Evolutionary conservation across 2,329 filamentous ascomycete genomes (phyloP).

Genomic region (Aspergillus phoenicis): DNA sequence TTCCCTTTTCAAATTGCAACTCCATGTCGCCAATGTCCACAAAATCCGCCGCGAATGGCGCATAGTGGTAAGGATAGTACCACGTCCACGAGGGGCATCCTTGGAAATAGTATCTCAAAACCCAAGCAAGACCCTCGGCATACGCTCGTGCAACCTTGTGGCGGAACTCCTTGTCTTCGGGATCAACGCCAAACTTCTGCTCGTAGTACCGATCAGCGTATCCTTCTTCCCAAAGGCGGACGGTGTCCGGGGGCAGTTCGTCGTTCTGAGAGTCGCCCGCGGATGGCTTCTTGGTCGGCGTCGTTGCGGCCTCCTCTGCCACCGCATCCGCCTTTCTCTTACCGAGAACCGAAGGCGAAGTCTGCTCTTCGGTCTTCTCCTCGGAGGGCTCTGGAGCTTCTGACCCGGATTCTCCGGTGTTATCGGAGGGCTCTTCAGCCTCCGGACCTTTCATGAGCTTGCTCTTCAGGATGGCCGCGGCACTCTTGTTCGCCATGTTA

Average conservation of each 20-base stretch:
- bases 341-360: slow-evolving; percentile 38
- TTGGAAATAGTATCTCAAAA: slow-evolving; percentile 95
- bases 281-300: slow-evolving; percentile 56
- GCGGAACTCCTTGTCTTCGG: slow-evolving; percentile 80
- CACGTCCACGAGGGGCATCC: slow-evolving; percentile 98
- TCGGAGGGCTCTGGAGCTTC: slow-evolving; percentile 30
- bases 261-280: slow-evolving; percentile 51
- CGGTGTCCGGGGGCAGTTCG: slow-evolving; percentile 73
- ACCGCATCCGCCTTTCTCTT: slow-evolving; percentile 70
- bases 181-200: slow-evolving; percentile 87
- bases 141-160: slow-evolving; percentile 89
- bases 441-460: slow-evolving; percentile 62
- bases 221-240: slow-evolving; percentile 91
- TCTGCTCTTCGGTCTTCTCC: slow-evolving; percentile 28
- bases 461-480: slow-evolving; percentile 83
- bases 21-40: slow-evolving; percentile 77
- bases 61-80: slow-evolving; percentile 99
- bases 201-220: slow-evolving; percentile 96
- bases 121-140: slow-evolving; percentile 93
- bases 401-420: slow-evolving; percentile 29
- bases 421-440: slow-evolving; percentile 23
- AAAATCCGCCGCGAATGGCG: slow-evolving; percentile 95
- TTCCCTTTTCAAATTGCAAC: slow-evolving; percentile 80
- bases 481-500: slow-evolving; percentile 88
- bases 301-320: slow-evolving; percentile 59